Evolutionary conservation across 306 rosid species (phyloP), one percentile per base, ranked within the genome.

Genomic region (Phaseolus lunatus): DNA sequence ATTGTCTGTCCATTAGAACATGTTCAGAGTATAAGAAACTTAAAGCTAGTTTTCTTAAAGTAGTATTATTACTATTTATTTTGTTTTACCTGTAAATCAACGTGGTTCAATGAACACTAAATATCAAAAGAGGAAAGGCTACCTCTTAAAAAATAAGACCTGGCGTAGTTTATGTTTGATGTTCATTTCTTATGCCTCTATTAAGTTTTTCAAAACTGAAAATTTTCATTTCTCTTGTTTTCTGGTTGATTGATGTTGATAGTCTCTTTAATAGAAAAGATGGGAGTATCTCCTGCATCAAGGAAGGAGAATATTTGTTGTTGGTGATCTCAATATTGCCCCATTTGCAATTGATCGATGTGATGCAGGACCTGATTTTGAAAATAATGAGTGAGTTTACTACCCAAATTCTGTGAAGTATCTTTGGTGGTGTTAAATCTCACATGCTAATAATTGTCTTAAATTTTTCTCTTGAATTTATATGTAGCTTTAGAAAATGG

Each of bases 281-380:
- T 95, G 88, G 96, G 99, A 95, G 86, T 83, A 73, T 79, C 92
- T 92, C 79, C 85, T 89, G 87, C 37, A 12, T 81, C 77, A 72
- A 53, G 94, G 90, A 81, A 88, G 93, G 85, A 91, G 90, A 82
- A 67, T 96, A 78, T 37, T 89, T 84, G 91, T 90, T 49, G 96
- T 92, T 87, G 99, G 99, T 67, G 99, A 92, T 86, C 97, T 96
- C 56, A 96, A 95, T 75, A 92, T 95, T 82, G 99, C 99, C 53
- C 99, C 98, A 68, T 91, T 87, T 75, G 87, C 86, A 50, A 72
- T 92, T 70, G 99, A 92, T 83, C 86, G 90, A 47, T 89, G 98
- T 76, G 98, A 92, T 35, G 98, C 97, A 27, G 97, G 91, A 78
- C 94, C 98, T 75, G 99, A 91, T 63, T 96, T 96, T 79, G 97